Base-by-base conservation (phyloP, 1,284 basidiomycete species). In the Meira nashicola region DNA sequence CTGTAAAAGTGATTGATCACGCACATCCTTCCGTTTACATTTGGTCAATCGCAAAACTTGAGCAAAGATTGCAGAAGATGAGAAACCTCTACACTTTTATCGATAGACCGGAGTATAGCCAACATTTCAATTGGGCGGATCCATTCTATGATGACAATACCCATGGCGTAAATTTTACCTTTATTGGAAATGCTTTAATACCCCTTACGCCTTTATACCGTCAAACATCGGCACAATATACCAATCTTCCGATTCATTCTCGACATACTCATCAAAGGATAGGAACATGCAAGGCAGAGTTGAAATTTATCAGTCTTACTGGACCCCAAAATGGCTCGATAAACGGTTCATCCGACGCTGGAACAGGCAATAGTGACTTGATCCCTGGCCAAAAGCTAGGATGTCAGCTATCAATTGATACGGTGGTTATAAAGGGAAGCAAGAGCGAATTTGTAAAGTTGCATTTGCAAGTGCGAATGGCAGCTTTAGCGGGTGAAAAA, bases 21-120 rank as follows among this genome's bases (percentile, higher is more conserved):
- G 44, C 58, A n/a, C 67, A 72, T 52, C 55, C 39, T 40, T 61
- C 62, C 7, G 60, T 64, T 53, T 72, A 75, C 52, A 60, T 71
- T 46, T 98, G 94, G 94, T 92, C 91, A 15, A 80, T 94, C 41
- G 86, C 89, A 66, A 86, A 90, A 49, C 85, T 97, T 74, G 86
- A 89, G 67, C 88, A 90, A 68, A 91, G 93, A 62, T 82, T 97
- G 7, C 86, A 87, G 64, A 88, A 90, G 66, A 98, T 98, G 93
- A 87, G 92, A 49, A 94, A 94, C 75, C 82, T 94, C 38, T 90
- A 88, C 19, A 87, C 87, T n/a, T 92, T 92, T 78, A 89, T 93
- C 70, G 89, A 92, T 79, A 86, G 89, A 58, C 93, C 94, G 6
- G 89, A 89, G 12, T 94, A 73, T 43, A 68, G 68, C 41, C 66